A percentile compares a stretch with the other conserved stretches of the same genome.
These are phyloP conservation scores for Acrocalymma vagum DNA, from an alignment of 2,329 filamentous ascomycete genomes.

Conservation along the genomic window DNA sequence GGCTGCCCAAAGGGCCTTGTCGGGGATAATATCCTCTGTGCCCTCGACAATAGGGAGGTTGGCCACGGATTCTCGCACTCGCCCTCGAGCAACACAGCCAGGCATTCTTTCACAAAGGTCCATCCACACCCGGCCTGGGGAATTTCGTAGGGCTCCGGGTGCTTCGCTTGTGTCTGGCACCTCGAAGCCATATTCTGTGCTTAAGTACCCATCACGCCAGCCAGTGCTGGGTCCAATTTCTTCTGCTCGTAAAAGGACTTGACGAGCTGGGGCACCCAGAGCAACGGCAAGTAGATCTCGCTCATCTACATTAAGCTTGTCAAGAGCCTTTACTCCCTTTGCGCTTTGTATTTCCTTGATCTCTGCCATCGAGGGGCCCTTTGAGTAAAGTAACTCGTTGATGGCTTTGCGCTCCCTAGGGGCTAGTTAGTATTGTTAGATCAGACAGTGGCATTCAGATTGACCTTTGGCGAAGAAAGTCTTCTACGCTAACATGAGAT, in stretches of 20 bases:
- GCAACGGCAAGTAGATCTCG: slow-evolving; percentile 61
- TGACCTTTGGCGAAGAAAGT: slow-evolving; percentile 33
- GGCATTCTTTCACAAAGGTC: slow-evolving; percentile 64
- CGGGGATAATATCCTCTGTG: slow-evolving; percentile 59
- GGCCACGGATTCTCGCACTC: slow-evolving; percentile 60
- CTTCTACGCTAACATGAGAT: slow-evolving; percentile 22
- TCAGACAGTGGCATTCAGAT: not conserved
- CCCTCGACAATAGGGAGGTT: slow-evolving; percentile 60
- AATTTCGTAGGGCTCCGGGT: slow-evolving; percentile 56
- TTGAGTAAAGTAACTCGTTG: slow-evolving; percentile 35
- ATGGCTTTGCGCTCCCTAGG: slow-evolving; percentile 34
- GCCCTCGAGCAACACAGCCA: slow-evolving; percentile 59
- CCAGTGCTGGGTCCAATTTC: slow-evolving; percentile 61
- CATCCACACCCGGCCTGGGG: slow-evolving; percentile 63
- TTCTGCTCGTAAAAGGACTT: slow-evolving; percentile 63
- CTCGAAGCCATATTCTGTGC: slow-evolving; percentile 61
- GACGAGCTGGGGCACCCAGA: slow-evolving; percentile 62
- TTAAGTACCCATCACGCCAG: slow-evolving; percentile 64
- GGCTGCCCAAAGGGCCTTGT: slow-evolving; percentile 63
- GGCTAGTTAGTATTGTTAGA: slow-evolving; percentile 4
- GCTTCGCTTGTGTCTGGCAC: slow-evolving; percentile 61
- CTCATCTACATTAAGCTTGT: slow-evolving; percentile 58
- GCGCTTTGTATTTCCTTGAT: slow-evolving; percentile 33
- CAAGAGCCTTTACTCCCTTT: slow-evolving; percentile 55
- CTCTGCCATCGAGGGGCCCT: slow-evolving; percentile 32